Evolutionary conservation across 257 asterid genomes (phyloP), one percentile per base, ranked within the genome.

Genomic region (Lithospermum erythrorhizon): DNA sequence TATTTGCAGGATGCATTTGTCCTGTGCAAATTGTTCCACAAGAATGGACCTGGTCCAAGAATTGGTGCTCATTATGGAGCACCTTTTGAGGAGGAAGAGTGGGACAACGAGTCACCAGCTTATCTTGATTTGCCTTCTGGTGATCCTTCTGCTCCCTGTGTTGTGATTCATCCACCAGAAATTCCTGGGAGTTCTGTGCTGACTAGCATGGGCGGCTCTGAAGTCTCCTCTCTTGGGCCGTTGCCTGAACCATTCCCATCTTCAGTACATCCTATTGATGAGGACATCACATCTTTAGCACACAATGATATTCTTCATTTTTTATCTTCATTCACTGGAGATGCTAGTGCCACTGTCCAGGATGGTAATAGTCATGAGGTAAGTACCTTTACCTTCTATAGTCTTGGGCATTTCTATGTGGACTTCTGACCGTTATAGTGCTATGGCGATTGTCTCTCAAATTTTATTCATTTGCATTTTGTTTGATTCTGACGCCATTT

Each of bases 11-110:
- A 78, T 47, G 48, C 82, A 0, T 86, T 75, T 73, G 96, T 82
- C 61, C 77, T 91, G 23, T 88, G 91, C 71, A 91, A 81, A 72
- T 72, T 91, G 53, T 91, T 88, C 69, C 51, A 88, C 69, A 91
- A 91, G 84, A 80, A 67, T 58, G 98, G 98, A 25, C 77, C 64
- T 8, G 98, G 96, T 57, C 96, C 98, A 3, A 82, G 77, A 70
- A 82, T 79, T 74, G 94, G 98, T 63, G 94, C 98, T 5, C 96
- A 82, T 41, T 91, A 91, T 69, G 98, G 98, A 14, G 95, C 95
- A 57, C 98, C 95, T 5, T 91, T 88, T 65, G 65, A 72, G 5
- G 96, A 86, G 80, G 94, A 78, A 41, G 98, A 91, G 13, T 91
- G 98, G 98, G 66, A 74, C 53, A 82, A 79, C 55, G 86, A 76